phyloP scores from a whole-genome alignment of 805 yeast genomes.

The Zygosaccharomyces rouxii region DNA sequence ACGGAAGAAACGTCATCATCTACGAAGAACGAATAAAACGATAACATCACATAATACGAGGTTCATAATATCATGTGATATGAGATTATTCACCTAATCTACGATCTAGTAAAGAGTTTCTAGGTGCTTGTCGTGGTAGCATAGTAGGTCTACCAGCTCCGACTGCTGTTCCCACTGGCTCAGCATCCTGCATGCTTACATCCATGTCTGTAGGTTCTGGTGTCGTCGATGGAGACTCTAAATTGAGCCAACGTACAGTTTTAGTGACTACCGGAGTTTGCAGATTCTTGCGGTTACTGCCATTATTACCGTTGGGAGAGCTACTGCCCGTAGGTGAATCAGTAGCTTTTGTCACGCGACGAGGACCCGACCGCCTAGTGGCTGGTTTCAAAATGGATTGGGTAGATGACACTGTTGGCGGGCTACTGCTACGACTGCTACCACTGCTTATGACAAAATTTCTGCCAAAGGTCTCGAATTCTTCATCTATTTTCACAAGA shows the following conservation, averaged over 20 bases:
- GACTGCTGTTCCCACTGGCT: constrained; percentile 3
- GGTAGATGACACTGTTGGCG: constrained; percentile 8
- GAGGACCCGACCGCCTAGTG: background rate
- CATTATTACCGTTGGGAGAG: background rate
- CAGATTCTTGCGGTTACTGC: background rate
- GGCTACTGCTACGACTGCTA: constrained; percentile 20
- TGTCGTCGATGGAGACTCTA: background rate
- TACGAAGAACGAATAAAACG: background rate
- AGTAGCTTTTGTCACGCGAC: background rate
- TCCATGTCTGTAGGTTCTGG: constrained; percentile 18
- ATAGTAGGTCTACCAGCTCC: too few species aligned
- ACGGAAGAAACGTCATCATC: background rate
- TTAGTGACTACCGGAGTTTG: constrained; percentile 5
- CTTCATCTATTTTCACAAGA: constrained; percentile 34
- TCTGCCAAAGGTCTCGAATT: constrained; percentile 36
- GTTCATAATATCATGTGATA: too few species aligned
- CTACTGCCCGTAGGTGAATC: constrained; percentile 2
- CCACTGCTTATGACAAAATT: constrained; percentile 13
- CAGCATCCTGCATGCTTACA: constrained; percentile 24
- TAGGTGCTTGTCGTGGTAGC: background rate
- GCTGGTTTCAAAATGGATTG: background rate
- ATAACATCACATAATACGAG: background rate
- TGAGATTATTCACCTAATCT: constrained; percentile 2
- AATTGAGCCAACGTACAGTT: constrained; percentile 14
- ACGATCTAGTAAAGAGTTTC: constrained; percentile 12